Evolutionary conservation across 495 filamentous ascomycete genomes (phyloP), one percentile per base, ranked within the genome.

Genomic region (Antarctomyces pellizariae): DNA sequence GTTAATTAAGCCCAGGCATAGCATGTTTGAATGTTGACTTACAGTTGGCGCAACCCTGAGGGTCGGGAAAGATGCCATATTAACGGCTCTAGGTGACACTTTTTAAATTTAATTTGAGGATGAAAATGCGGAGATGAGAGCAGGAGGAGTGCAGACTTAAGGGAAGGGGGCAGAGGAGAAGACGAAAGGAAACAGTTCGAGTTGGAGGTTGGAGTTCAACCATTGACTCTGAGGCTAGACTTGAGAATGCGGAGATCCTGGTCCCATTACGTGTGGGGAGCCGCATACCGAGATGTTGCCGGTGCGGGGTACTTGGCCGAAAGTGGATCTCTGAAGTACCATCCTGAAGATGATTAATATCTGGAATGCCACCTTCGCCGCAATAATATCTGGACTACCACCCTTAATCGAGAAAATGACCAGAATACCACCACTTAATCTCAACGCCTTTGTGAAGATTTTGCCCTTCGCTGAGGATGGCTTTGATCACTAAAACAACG

Each of bases 21-120:
- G 21, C 13, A 15, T 15, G 23, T 20, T 15, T 11, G 22, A 13
- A 9, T 15, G n/a, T 1, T 9, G 12, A 47, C 54, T 47, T 34
- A 61, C 58, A 16, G 34, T 56, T 18, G 58, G 58, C 24, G 65
- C 53, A 30, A 74, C 54, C 30, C 73, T 58, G 29, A 79, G n/a
- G n/a, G n/a, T n/a, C n/a, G n/a, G n/a, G n/a, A n/a, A n/a, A n/a
- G n/a, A n/a, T n/a, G n/a, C n/a, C n/a, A n/a, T n/a, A n/a, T n/a
- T n/a, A n/a, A n/a, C n/a, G n/a, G n/a, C n/a, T n/a, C n/a, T n/a
- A n/a, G n/a, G n/a, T n/a, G n/a, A n/a, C n/a, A n/a, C n/a, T 53
- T 22, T 56, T 57, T 26, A 54, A 51, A 28, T 47, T 42, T 45
- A 67, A 62, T 47, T 53, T 57, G 20, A 15, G 8, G 6, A 11